Conservation (phyloP, 2,329 filamentous ascomycete species). For the Mycocentrospora acerina region DNA sequence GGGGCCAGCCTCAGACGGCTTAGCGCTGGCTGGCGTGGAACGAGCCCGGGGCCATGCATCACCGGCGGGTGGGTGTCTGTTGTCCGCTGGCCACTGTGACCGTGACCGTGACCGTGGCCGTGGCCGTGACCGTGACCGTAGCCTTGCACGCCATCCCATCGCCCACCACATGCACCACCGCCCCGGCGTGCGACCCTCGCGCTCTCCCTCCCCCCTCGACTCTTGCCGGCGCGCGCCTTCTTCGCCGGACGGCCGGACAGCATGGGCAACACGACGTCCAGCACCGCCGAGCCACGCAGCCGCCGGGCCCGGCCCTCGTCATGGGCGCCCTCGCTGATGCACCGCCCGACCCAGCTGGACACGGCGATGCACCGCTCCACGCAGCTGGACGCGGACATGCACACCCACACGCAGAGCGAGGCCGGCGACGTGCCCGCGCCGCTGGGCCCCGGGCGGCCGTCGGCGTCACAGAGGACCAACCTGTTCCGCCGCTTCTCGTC, state of each 20-base stretch:
- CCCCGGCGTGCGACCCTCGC: conserved; percentile 8
- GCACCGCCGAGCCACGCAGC: conserved; percentile 25
- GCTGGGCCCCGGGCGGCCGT: conserved; percentile 11
- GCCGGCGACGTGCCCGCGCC: conserved; percentile 20
- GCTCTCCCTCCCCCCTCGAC: conserved; percentile 1
- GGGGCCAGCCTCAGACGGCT: too few relatives aligned
- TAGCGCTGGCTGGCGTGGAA: too few relatives aligned
- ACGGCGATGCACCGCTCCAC: neutral
- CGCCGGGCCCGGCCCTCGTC: conserved; percentile 34
- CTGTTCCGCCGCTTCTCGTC: conserved; percentile 34
- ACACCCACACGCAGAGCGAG: conserved; percentile 7
- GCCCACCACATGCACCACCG: conserved; percentile 10
- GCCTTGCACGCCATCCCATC: conserved; percentile 8
- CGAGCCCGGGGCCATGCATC: too few relatives aligned
- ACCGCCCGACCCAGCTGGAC: conserved; percentile 14
- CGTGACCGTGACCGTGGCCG: too few relatives aligned
- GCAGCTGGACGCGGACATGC: neutral
- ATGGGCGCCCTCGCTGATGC: conserved; percentile 33
- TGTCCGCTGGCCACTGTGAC: too few relatives aligned
- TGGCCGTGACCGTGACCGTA: too few relatives aligned
- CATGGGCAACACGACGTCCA: conserved; percentile 44
- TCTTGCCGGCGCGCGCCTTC: conserved; percentile 18
- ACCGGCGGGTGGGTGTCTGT: too few relatives aligned
- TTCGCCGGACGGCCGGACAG: conserved; percentile 28
- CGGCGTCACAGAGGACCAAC: conserved; percentile 28